Conservation (phyloP, 129 eudicot genomes). For the Helianthus tuberosus region DNA sequence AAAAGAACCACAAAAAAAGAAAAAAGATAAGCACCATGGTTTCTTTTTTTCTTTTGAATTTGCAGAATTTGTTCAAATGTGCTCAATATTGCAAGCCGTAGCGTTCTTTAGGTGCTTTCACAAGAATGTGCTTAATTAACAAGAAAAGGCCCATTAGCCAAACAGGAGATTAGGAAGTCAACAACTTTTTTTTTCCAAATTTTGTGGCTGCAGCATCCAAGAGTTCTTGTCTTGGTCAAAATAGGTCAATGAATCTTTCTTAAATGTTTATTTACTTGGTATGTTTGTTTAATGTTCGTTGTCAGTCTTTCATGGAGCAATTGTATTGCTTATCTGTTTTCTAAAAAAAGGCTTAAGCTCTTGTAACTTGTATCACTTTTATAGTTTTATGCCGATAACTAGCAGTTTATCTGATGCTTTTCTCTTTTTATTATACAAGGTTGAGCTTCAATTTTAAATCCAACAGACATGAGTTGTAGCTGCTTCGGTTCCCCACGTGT, state of each 20-base stretch:
- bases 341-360: background rate
- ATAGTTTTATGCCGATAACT: conserved; percentile 7
- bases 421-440: conserved; percentile 16
- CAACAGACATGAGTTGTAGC: conserved; percentile 63
- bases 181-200: background rate
- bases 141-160: no score
- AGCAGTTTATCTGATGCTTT: conserved; percentile 2
- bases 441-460: conserved; percentile 26
- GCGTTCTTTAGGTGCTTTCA: background rate
- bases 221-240: background rate
- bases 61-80: background rate
- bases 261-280: background rate
- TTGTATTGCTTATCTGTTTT: background rate
- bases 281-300: conserved; percentile 12
- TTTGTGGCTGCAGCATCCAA: background rate
- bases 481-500: conserved; percentile 55
- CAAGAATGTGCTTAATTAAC: conserved; percentile 6
- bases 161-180: background rate
- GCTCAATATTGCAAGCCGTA: background rate
- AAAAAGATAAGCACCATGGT: no score
- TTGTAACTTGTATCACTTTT: background rate
- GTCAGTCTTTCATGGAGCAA: conserved; percentile 11
- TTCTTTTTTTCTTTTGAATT: background rate
- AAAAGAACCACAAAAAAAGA: no score
- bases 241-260: background rate